Evolutionary conservation across 1,284 basidiomycete species (phyloP), one percentile per base, ranked within the genome.

Genomic region (Athelia psychrophila): DNA sequence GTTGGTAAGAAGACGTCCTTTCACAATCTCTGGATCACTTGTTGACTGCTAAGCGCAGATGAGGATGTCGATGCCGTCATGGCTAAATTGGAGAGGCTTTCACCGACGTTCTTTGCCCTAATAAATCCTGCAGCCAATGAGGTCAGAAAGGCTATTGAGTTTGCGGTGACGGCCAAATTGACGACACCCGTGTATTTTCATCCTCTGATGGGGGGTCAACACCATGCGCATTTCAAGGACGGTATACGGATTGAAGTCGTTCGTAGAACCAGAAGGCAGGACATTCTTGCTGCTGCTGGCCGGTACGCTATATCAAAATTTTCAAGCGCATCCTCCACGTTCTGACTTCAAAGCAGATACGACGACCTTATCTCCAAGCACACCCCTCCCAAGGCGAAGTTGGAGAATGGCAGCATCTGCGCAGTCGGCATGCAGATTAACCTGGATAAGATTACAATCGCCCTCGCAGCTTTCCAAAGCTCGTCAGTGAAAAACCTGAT

Each of bases 231-330:
- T 59, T 92, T 91, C 73, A 83, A 82, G 44, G 80, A 87, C 50
- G 91, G 91, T 0, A 74, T 93, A 20, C 75, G 89, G 47, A 78
- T 94, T 52, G 88, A 92, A 58, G 83, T 93, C 2, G 83, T 86
- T 3, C 76, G 81, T 52, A 79, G 78, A 45, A 81, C 76, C 56
- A 91, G 86, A 63, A 79, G 79, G 20, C 73, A 76, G 2, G 91
- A 94, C 54, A 77, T 93, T 13, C 76, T 95, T 20, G 92, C 88
- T 24, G 82, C 82, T 3, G 92, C 90, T 51, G 93, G 93, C 57
- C 77, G 89, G 86, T 89, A 54, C 10, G 27, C 23, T n/a, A 23
- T 25, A 42, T n/a, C 6, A 42, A n/a, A 42, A 6, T 8, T 42
- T 6, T 13, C 13, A 13, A 6, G 27, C 27, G 27, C 27, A 6